Percentiles rank a stretch among this genome's conserved stretches.
Evolutionary conservation across 1,284 basidiomycete genomes (phyloP).

Genomic region (Cystobasidiaceae sp.): DNA sequence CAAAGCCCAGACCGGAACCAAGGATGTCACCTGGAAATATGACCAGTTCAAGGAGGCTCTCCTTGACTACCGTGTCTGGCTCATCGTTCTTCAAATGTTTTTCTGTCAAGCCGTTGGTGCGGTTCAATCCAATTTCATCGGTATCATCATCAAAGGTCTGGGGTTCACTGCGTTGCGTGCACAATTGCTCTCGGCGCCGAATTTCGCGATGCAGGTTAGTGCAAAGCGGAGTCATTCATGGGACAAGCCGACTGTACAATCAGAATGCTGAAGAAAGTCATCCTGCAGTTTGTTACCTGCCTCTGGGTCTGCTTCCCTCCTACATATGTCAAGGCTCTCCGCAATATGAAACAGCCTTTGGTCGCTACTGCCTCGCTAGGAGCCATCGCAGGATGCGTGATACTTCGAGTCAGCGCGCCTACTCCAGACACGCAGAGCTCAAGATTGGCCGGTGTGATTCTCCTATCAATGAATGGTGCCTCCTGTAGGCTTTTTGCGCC

Average conservation of each 20-base stretch:
- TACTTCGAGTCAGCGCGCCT: not conserved
- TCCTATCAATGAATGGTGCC: not conserved
- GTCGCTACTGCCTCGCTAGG: not conserved
- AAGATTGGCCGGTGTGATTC: not conserved
- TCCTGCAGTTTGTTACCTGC: no score
- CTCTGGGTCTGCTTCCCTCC: not conserved
- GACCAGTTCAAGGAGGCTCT: not conserved
- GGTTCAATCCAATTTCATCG: not conserved
- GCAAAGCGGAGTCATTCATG: not conserved
- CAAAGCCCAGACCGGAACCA: not conserved
- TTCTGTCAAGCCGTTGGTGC: not conserved
- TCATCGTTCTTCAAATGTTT: constrained; percentile 2
- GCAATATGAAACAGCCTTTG: constrained; percentile 2
- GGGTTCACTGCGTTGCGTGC: constrained; percentile 1
- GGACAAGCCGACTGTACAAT: no score
- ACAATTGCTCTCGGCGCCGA: not conserved
- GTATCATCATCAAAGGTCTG: constrained; percentile 9
- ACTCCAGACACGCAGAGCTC: not conserved
- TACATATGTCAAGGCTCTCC: not conserved
- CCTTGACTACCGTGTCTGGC: not conserved
- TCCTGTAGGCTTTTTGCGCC: not conserved
- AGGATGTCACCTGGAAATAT: not conserved
- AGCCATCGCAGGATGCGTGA: not conserved
- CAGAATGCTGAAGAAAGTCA: no score
- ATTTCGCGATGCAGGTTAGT: not conserved